These are phyloP conservation scores for Hymenoscyphus repandus DNA, from an alignment of 2,329 filamentous ascomycete genomes.

Conservation along the genomic window DNA sequence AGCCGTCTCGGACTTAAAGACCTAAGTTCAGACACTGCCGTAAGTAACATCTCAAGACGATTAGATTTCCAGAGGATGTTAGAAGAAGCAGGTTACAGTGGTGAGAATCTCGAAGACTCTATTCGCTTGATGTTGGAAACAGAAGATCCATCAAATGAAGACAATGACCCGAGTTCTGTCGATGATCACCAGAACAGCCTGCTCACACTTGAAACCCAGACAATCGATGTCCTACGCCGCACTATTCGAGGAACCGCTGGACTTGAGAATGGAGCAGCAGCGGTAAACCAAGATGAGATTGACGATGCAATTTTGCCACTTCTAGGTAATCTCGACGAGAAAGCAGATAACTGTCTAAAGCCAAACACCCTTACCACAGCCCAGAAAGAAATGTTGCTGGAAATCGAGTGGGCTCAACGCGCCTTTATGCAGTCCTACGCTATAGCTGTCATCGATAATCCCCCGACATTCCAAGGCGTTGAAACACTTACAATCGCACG, in stretches of 20 bases:
- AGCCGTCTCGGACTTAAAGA: not conserved
- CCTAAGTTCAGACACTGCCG: not conserved
- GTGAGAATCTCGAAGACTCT: slow-evolving; percentile 14
- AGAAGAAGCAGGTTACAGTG: slow-evolving; percentile 24
- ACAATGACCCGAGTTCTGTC: not conserved
- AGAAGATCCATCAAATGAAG: slow-evolving; percentile 7
- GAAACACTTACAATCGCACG: slow-evolving; percentile 58
- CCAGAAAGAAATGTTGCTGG: slow-evolving; percentile 65
- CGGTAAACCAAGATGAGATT: not conserved
- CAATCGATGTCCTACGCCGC: not conserved
- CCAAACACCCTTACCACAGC: slow-evolving; percentile 51
- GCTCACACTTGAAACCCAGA: not conserved
- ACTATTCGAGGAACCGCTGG: not conserved
- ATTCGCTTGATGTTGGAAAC: slow-evolving; percentile 20
- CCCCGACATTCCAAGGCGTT: slow-evolving; percentile 46
- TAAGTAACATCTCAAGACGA: slow-evolving; percentile 1
- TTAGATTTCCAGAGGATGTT: slow-evolving; percentile 21
- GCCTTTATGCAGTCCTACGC: slow-evolving; percentile 65
- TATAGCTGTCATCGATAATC: slow-evolving; percentile 58
- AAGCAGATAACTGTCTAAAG: slow-evolving; percentile 28
- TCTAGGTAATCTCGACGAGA: slow-evolving; percentile 3
- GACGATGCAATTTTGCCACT: not conserved
- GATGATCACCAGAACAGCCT: not conserved
- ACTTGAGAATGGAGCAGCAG: not conserved
- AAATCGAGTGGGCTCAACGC: slow-evolving; percentile 63